phyloP scores from a whole-genome alignment of 1,284 basidiomycete species.

The Sporisorium sorghi region DNA sequence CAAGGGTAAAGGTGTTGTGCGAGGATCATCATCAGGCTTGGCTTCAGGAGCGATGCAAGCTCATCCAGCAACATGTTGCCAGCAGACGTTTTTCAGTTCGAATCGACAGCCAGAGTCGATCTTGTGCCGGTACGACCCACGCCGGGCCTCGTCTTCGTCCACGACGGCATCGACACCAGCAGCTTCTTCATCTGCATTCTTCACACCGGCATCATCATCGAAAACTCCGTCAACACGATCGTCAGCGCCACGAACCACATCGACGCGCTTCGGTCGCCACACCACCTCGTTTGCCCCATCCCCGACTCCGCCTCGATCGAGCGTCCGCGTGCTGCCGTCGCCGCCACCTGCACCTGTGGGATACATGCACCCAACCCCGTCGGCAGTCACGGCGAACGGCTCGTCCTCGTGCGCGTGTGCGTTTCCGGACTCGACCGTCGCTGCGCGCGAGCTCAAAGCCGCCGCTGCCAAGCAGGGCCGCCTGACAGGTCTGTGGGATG shows the following conservation, averaged over 20 bases:
- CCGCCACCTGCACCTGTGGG: slow-evolving; percentile 41
- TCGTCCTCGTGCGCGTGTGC: slow-evolving; percentile 51
- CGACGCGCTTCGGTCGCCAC: slow-evolving; percentile 29
- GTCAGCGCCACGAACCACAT: slow-evolving; percentile 54
- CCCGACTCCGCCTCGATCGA: slow-evolving; percentile 32
- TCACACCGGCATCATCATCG: slow-evolving; percentile 53
- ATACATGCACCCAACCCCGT: slow-evolving; percentile 37
- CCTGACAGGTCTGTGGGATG: slow-evolving; percentile 64
- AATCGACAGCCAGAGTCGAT: slow-evolving; percentile 56
- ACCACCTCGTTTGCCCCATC: slow-evolving; percentile 35
- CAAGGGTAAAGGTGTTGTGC: slow-evolving; percentile 24
- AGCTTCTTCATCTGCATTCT: slow-evolving; percentile 48
- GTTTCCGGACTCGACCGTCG: slow-evolving; percentile 47
- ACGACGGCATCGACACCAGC: slow-evolving; percentile 19
- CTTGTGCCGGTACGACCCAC: slow-evolving; percentile 69
- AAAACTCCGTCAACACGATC: slow-evolving; percentile 46
- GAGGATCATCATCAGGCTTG: slow-evolving; percentile 2
- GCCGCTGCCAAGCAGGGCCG: slow-evolving; percentile 43
- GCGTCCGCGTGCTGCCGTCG: slow-evolving; percentile 47
- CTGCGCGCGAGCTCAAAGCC: slow-evolving; percentile 42
- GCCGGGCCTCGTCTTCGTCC: slow-evolving; percentile 37
- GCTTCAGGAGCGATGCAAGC: slow-evolving; percentile 27
- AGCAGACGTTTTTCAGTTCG: slow-evolving; percentile 68
- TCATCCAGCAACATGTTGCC: slow-evolving; percentile 66
- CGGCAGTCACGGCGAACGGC: slow-evolving; percentile 44